Conservation (phyloP, 2,329 filamentous ascomycete species). For the Trematosphaeria pertusa region DNA sequence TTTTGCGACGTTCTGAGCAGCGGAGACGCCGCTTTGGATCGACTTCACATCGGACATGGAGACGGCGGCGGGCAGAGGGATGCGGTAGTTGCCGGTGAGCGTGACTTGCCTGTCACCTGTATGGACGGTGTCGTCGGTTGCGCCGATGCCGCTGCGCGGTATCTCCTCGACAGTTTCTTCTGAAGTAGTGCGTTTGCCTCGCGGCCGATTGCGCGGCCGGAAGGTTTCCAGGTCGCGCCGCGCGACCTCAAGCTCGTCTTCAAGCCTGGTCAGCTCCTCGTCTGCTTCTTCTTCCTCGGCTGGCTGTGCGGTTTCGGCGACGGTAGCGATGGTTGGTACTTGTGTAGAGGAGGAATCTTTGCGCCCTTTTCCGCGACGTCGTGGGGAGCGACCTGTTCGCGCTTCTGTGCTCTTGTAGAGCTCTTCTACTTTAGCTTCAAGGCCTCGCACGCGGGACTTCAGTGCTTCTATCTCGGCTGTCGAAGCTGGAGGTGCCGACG, state of each 20-base stretch:
- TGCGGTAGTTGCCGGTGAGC: conserved; percentile 43
- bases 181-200: conserved; percentile 11
- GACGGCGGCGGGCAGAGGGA: conserved; percentile 42
- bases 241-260: conserved; percentile 42
- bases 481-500: conserved; percentile 11
- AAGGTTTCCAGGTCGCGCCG: conserved; percentile 38
- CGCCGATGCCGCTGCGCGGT: conserved; percentile 17
- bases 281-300: conserved; percentile 35
- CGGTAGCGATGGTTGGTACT: conserved; percentile 25
- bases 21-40: conserved; percentile 43
- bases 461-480: conserved; percentile 43
- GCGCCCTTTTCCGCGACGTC: conserved; percentile 39
- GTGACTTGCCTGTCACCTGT: conserved; percentile 40
- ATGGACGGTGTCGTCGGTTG: background rate
- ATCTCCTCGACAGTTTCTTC: conserved; percentile 38
- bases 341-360: conserved; percentile 32
- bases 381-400: conserved; percentile 34
- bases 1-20: conserved; percentile 43
- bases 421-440: conserved; percentile 47
- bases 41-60: conserved; percentile 41
- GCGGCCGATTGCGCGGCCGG: conserved; percentile 17
- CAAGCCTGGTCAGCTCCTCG: conserved; percentile 39
- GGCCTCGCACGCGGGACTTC: conserved; percentile 41
- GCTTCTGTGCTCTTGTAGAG: conserved; percentile 32
- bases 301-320: background rate